These are phyloP conservation scores for Haplosporangium gracile DNA, from an alignment of 192 early-diverging fungal species.

Conservation along the genomic window DNA sequence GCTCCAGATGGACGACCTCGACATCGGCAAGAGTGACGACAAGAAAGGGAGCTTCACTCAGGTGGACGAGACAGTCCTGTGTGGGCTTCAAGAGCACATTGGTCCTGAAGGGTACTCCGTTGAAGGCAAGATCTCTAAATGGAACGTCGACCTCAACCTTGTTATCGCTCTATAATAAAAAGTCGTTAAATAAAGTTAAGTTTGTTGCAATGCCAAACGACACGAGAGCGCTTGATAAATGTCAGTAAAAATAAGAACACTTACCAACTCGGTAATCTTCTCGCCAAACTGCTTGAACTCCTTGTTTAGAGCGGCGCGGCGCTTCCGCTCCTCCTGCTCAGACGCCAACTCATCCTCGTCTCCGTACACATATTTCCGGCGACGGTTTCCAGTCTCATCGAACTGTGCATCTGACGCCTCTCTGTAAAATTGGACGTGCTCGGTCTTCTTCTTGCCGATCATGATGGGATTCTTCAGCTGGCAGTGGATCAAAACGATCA, in stretches of 20 bases:
- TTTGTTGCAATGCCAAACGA: neutral
- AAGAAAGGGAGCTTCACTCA: slow-evolving; percentile 94
- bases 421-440: slow-evolving; percentile 99
- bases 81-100: slow-evolving; percentile 96
- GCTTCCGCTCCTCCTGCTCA: slow-evolving; percentile 94
- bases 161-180: slow-evolving; percentile 70
- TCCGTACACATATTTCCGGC: slow-evolving; percentile 88
- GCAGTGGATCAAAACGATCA: slow-evolving; percentile 94
- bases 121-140: slow-evolving; percentile 93
- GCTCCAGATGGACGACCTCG: slow-evolving; percentile 96
- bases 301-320: slow-evolving; percentile 87
- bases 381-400: slow-evolving; percentile 97
- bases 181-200: neutral
- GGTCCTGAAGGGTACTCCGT: slow-evolving; percentile 92
- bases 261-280: slow-evolving; percentile 86
- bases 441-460: slow-evolving; percentile 98
- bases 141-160: slow-evolving; percentile 93
- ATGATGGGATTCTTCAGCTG: slow-evolving; percentile 98
- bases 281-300: slow-evolving; percentile 95
- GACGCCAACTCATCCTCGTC: slow-evolving; percentile 98
- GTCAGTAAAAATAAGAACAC: neutral
- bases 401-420: slow-evolving; percentile 95
- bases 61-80: slow-evolving; percentile 94
- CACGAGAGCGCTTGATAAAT: neutral
- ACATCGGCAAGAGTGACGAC: slow-evolving; percentile 93